A percentile compares a stretch with the other conserved stretches of the same genome.
Evolutionary conservation across 2,329 filamentous ascomycete species (phyloP).

Genomic region (Orbilia blumenaviensis): DNA sequence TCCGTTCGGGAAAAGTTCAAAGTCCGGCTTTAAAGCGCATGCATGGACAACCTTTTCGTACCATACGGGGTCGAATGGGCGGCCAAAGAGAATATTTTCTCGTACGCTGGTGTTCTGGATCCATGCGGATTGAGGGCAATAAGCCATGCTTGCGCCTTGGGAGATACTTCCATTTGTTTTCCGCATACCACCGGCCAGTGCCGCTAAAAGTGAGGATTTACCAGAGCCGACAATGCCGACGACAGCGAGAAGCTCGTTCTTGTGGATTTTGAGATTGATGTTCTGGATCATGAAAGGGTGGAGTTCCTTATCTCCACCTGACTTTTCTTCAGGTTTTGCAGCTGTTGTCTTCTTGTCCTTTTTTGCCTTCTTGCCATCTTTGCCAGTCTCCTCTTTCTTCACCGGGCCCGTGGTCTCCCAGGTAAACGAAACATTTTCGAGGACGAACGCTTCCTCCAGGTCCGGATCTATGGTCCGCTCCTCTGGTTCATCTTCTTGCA

Average conservation of each 20-base stretch:
- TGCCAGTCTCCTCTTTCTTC: constrained; percentile 81
- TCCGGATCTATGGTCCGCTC: constrained; percentile 58
- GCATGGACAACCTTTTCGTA: constrained; percentile 60
- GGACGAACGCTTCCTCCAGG: constrained; percentile 56
- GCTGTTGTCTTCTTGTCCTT: constrained; percentile 96
- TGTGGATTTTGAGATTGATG: constrained; percentile 87
- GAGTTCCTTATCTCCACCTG: constrained; percentile 65
- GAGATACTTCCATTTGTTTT: constrained; percentile 85
- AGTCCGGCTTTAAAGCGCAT: constrained; percentile 60
- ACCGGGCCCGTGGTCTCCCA: constrained; percentile 76
- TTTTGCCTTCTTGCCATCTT: constrained; percentile 80
- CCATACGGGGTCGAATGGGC: constrained; percentile 91
- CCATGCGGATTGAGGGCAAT: constrained; percentile 92
- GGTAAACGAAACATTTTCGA: constrained; percentile 78
- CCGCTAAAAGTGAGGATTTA: constrained; percentile 91
- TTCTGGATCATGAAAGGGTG: constrained; percentile 91
- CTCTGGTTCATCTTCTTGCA: constrained; percentile 74
- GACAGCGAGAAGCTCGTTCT: constrained; percentile 90
- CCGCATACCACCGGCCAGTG: constrained; percentile 89
- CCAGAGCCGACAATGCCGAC: constrained; percentile 92
- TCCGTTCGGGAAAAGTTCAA: constrained; percentile 60
- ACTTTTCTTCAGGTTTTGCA: constrained; percentile 63
- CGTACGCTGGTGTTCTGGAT: constrained; percentile 97
- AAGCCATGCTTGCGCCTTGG: constrained; percentile 83
- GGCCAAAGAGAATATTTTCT: constrained; percentile 96